Evolutionary conservation across 176 grass and related monocot genomes (phyloP).

Genomic region (Eragrostis nindensis): DNA sequence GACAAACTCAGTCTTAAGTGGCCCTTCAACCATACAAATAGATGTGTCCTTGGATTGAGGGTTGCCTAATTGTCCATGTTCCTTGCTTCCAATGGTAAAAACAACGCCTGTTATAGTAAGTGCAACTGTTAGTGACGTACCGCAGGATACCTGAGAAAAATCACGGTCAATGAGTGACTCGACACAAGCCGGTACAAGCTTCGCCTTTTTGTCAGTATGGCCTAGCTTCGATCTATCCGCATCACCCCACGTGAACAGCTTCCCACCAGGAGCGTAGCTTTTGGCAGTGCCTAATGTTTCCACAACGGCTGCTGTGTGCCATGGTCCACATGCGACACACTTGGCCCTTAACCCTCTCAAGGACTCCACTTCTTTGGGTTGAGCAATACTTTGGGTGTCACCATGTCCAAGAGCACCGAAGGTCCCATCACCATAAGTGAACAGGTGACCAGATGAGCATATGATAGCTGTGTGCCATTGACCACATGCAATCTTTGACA

Average conservation of each 20-base stretch:
- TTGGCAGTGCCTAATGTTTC: slow-evolving; percentile 71
- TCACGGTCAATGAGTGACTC: slow-evolving; percentile 77
- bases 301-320: slow-evolving; percentile 91
- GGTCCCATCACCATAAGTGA: slow-evolving; percentile 85
- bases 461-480: slow-evolving; percentile 88
- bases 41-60: slow-evolving; percentile 46
- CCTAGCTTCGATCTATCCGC: slow-evolving; percentile 78
- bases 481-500: slow-evolving; percentile 83
- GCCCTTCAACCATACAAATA: slow-evolving; percentile 79
- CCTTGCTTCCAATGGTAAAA: slow-evolving; percentile 76
- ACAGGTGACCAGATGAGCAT: slow-evolving; percentile 79
- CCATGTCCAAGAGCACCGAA: slow-evolving; percentile 99
- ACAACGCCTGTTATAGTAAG: slow-evolving; percentile 82
- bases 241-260: slow-evolving; percentile 96
- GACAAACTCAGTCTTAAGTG: slow-evolving; percentile 90
- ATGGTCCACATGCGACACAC: slow-evolving; percentile 87
- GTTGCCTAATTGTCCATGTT: slow-evolving; percentile 72
- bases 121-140: slow-evolving; percentile 61
- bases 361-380: slow-evolving; percentile 79
- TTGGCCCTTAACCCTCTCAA: slow-evolving; percentile 82
- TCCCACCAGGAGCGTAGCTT: slow-evolving; percentile 76
- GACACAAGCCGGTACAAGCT: slow-evolving; percentile 73
- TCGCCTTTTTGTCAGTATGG: slow-evolving; percentile 65
- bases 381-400: slow-evolving; percentile 54
- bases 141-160: slow-evolving; percentile 88